Evolutionary conservation across 129 eudicot genomes (phyloP), one percentile per base, ranked within the genome.

Genomic region (Chrysanthemum lavandulifolium): DNA sequence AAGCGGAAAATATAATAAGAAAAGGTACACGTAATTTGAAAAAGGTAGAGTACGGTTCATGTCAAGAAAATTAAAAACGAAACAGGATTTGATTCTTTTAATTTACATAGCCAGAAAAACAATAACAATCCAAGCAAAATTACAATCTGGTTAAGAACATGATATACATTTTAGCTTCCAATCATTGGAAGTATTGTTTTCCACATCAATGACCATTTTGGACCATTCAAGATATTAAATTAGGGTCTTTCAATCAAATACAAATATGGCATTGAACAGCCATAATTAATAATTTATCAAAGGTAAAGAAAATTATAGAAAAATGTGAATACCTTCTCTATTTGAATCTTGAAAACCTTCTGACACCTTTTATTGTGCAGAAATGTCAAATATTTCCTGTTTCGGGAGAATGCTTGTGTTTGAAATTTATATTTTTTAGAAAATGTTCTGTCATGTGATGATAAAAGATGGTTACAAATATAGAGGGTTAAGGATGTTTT

Each of bases 281-380:
- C 23, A 13, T 5, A 25, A 48, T 61, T 27, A 8, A 23, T 60
- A 10, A n/a, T 31, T 63, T 21, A 61, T 23, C 19, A 56, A 21
- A 55, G 18, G 25, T 13, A 29, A 23, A 45, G 6, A 9, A 21
- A 25, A 16, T 61, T 12, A 49, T 19, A 61, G 10, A 36, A 63
- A 7, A 18, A 29, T 62, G 12, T 56, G 49, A 23, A 76, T 29
- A 60, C 79, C 60, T 58, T 68, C 18, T 9, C 19, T n/a, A 3
- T 57, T 56, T 76, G 80, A 67, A 76, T 76, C 74, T 47, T 47
- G 74, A 31, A 75, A 48, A 57, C 68, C 67, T 67, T 67, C 67
- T 40, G 27, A 53, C 55, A 40, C 48, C 58, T 43, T 21, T 19
- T 19, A 51, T 27, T 57, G 6, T 71, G 21, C 14, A 63, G 76